Base-by-base conservation (phyloP, 495 filamentous ascomycete genomes). In the Apiosordaria backusii region DNA sequence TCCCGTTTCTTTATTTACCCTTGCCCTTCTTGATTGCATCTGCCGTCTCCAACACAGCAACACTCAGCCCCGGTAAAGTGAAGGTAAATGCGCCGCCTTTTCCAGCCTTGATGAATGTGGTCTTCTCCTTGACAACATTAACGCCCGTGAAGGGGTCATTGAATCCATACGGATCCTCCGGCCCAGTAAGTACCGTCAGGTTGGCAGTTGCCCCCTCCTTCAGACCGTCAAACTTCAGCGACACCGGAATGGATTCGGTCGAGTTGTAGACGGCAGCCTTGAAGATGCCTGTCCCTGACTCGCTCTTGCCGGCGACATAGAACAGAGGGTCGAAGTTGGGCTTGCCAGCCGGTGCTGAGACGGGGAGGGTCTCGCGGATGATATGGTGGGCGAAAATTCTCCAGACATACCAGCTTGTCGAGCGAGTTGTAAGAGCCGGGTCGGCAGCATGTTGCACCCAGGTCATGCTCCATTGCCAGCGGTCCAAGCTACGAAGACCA, bases 181-280 rank as follows among this genome's bases (percentile, higher is more conserved):
- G 79, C 1, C 86, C 87, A 1, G 81, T 85, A 13, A 89, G 72
- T 3, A 89, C 79, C 4, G 85, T 89, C 72, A 91, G 75, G 24
- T 80, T 79, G 0, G 82, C 88, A 15, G 62, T 74, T 0, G 81
- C 74, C 4, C 82, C 83, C 53, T 65, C 67, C 13, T 65, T 64
- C 15, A 87, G 67, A 4, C 85, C 85, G 16, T 84, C 83, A 61
- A 90, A 90, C 4, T 72, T 72, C 18, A 90, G 65, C 4, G 75
- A 77, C 18, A 90, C 78, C 0, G 83, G 75, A 23, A 83, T 75
- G 3, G 76, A 70, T 4, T 67, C 76, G 16, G 67, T 72, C 19
- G 87, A 86, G 76, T 91, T 90, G 76, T 90, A 91, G 0, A 88
- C 83, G 29, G 87, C 87, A 13, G 80, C 81, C 70, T 91, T 91